Evolutionary conservation across 495 filamentous ascomycete species (phyloP).

Genomic region (Neurospora terricola): DNA sequence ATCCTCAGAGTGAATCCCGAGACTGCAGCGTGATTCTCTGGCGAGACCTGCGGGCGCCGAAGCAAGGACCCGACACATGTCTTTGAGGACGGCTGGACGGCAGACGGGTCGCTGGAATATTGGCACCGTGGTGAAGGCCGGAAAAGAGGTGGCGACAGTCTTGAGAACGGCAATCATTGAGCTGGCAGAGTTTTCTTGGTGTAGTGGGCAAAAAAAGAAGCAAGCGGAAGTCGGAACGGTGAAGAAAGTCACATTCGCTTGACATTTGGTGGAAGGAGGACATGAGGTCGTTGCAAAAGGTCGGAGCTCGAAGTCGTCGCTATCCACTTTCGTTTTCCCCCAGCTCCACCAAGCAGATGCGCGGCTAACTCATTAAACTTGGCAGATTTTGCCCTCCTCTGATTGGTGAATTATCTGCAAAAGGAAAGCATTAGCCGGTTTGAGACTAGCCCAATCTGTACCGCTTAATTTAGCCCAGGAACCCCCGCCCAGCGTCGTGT

Average conservation of each 20-base stretch:
- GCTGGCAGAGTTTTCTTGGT: neutral
- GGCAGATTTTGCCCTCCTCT: neutral
- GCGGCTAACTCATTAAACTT: constrained; percentile 22
- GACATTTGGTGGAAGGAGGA: neutral
- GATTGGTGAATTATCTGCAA: constrained; percentile 2
- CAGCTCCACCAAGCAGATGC: constrained; percentile 4
- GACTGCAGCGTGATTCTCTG: neutral
- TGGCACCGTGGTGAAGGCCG: neutral
- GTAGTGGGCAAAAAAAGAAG: neutral
- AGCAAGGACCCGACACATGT: neutral
- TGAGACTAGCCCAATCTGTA: neutral
- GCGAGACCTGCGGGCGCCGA: neutral
- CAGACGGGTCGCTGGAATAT: neutral
- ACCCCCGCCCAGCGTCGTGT: neutral
- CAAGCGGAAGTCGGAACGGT: neutral
- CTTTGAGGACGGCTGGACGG: neutral
- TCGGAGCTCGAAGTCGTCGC: neutral
- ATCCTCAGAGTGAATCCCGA: neutral
- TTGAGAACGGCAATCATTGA: neutral
- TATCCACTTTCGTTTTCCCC: neutral
- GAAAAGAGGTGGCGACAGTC: neutral
- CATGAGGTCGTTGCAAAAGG: neutral
- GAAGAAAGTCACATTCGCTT: neutral
- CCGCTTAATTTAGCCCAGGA: neutral
- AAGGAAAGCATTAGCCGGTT: neutral